A percentile compares a stretch with the other conserved stretches of the same genome.
These are phyloP conservation scores for Dendrobium catenatum DNA, from an alignment of 106 monocot species.

Conservation along the genomic window DNA sequence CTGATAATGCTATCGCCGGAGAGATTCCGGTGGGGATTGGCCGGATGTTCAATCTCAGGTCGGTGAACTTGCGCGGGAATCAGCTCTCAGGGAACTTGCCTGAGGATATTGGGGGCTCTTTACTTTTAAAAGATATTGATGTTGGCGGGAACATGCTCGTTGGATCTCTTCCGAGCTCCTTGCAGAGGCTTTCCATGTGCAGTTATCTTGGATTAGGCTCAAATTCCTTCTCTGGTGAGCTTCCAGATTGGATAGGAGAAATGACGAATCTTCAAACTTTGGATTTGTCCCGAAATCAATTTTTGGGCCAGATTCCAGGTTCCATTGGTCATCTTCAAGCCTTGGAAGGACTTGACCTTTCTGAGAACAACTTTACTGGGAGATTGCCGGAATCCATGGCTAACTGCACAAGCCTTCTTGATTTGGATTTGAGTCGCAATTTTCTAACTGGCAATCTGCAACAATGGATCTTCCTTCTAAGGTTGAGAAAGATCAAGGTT, in stretches of 20 bases:
- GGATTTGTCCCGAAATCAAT: constrained; percentile 64
- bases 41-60: constrained; percentile 39
- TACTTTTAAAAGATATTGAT: constrained; percentile 46
- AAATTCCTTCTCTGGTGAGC: constrained; percentile 50
- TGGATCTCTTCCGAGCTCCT: constrained; percentile 41
- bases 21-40: constrained; percentile 54
- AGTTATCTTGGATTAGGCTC: constrained; percentile 28
- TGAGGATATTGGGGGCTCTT: constrained; percentile 42
- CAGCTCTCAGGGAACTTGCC: constrained; percentile 49
- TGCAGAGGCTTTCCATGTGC: constrained; percentile 50
- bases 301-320: constrained; percentile 46
- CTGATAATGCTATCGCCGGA: constrained; percentile 40
- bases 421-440: constrained; percentile 56
- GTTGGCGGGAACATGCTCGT: constrained; percentile 43
- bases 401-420: constrained; percentile 27
- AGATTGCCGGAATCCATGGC: constrained; percentile 56
- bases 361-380: constrained; percentile 50
- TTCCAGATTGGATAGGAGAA: constrained; percentile 66
- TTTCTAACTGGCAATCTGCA: constrained; percentile 47
- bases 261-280: constrained; percentile 37
- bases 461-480: constrained; percentile 44
- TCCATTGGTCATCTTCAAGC: constrained; percentile 31
- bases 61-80: constrained; percentile 45
- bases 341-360: constrained; percentile 42
- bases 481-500: constrained; percentile 34